These are phyloP conservation scores for Thelonectria blattea DNA, from an alignment of 2,329 filamentous ascomycete genomes.

Conservation along the genomic window DNA sequence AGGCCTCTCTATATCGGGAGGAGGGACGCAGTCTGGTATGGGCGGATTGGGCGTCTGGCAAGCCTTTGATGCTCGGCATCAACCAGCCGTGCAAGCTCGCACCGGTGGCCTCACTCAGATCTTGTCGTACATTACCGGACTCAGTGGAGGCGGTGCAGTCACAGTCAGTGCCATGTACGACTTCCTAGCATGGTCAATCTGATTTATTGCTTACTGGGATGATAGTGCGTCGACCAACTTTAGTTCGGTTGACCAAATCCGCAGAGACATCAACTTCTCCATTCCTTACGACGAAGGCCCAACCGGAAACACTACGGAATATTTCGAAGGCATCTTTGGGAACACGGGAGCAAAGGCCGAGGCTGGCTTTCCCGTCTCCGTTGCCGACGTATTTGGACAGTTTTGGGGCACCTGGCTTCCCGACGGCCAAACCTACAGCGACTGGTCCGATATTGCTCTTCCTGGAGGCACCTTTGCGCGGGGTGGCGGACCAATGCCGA, in stretches of 20 bases:
- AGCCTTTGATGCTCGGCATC: conserved; percentile 37
- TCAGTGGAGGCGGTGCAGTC: conserved; percentile 38
- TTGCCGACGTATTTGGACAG: conserved; percentile 36
- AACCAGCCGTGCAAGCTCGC: conserved; percentile 18
- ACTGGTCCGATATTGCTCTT: conserved; percentile 35
- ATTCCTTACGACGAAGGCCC: conserved; percentile 26
- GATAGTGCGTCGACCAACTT: conserved; percentile 38
- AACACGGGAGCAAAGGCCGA: conserved; percentile 33
- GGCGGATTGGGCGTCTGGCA: conserved; percentile 39
- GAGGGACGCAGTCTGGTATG: conserved; percentile 39
- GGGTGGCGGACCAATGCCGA: conserved; percentile 39
- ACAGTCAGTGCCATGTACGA: conserved; percentile 35
- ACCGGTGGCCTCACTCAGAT: conserved; percentile 38
- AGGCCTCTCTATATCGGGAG: conserved; percentile 37
- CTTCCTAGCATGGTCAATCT: fast-evolving
- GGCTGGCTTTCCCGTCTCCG: conserved; percentile 35
- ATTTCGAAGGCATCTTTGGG: conserved; percentile 30
- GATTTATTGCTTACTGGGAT: fast-evolving
- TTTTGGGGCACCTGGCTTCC: conserved; percentile 38
- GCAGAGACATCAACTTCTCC: conserved; percentile 34
- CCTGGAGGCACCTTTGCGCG: conserved; percentile 21
- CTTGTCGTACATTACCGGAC: conserved; percentile 35
- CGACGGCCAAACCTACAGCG: conserved; percentile 18
- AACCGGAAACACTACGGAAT: conserved; percentile 21
- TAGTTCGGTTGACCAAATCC: conserved; percentile 24